These are phyloP conservation scores for Syncephalastrum contaminatum DNA, from an alignment of 371 early-diverging fungal species.

Conservation along the genomic window DNA sequence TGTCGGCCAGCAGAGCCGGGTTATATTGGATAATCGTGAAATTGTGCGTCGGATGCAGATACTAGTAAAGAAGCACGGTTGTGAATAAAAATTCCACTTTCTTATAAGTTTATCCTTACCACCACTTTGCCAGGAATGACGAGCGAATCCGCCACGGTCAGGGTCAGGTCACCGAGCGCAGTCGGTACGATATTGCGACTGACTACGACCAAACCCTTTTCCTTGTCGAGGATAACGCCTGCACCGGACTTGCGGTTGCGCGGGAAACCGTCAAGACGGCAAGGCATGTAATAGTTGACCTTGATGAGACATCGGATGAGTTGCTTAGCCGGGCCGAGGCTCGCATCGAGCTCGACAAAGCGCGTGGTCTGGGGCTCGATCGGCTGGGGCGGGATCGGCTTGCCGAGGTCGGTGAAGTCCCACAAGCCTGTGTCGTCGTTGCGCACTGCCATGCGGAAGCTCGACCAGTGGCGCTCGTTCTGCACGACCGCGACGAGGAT, in stretches of 20 bases:
- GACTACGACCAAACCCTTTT: slow-evolving; percentile 68
- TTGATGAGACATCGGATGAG: slow-evolving; percentile 65
- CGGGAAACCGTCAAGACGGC: slow-evolving; percentile 67
- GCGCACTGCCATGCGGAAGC: slow-evolving; percentile 73
- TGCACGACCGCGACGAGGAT: slow-evolving; percentile 70
- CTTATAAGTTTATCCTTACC: slow-evolving; percentile 28
- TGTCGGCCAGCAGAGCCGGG: slow-evolving; percentile 69
- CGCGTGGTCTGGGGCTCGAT: slow-evolving; percentile 54
- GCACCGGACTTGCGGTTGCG: slow-evolving; percentile 67
- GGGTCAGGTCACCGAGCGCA: slow-evolving; percentile 67
- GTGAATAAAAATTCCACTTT: no score
- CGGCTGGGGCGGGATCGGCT: slow-evolving; percentile 23
- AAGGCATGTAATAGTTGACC: slow-evolving; percentile 66
- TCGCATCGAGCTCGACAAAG: slow-evolving; percentile 57
- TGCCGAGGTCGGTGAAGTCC: slow-evolving; percentile 69
- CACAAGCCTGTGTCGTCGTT: slow-evolving; percentile 79
- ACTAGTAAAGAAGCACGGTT: slow-evolving; percentile 21
- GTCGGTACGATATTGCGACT: slow-evolving; percentile 74
- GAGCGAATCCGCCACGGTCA: slow-evolving; percentile 79
- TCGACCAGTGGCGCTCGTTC: slow-evolving; percentile 80
- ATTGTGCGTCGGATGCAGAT: slow-evolving; percentile 86
- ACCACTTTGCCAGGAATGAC: slow-evolving; percentile 76
- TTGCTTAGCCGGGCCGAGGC: slow-evolving; percentile 56
- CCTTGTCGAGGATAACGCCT: slow-evolving; percentile 73
- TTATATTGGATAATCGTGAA: slow-evolving; percentile 76